phyloP scores from a whole-genome alignment of 768 basidiomycete species.

The Polyporus arcularius region DNA sequence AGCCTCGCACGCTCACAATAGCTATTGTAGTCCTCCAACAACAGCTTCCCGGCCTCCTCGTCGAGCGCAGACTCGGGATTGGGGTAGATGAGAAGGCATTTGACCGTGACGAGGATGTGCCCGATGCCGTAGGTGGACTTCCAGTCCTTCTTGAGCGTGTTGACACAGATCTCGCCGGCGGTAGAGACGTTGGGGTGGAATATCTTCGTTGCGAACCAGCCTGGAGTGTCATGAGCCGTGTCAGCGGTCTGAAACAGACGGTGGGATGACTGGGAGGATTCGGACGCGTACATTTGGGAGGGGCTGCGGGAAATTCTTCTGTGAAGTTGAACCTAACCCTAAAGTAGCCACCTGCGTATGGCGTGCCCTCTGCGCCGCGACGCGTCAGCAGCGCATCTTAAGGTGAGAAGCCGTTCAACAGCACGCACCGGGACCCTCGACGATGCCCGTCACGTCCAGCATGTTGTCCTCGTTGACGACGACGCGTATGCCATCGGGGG shows the following conservation, averaged over 20 bases:
- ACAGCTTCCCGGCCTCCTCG: conserved; percentile 91
- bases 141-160: conserved; percentile 98
- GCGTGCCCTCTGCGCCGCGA: conserved; percentile 53
- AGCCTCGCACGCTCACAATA: conserved; percentile 86
- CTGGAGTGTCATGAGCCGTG: conserved; percentile 38
- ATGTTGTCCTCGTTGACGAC: conserved; percentile 87
- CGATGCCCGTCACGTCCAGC: conserved; percentile 82
- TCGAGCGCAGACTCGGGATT: conserved; percentile 96
- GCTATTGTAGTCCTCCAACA: conserved; percentile 86
- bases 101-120: conserved; percentile 90
- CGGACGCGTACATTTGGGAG: conserved; percentile 80
- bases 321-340: conserved; percentile 84
- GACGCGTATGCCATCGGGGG: conserved; percentile 92
- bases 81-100: conserved; percentile 94
- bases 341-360: conserved; percentile 74
- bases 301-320: conserved; percentile 90
- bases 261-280: background rate
- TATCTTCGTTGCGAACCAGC: conserved; percentile 91
- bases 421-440: conserved; percentile 83
- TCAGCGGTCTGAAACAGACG: background rate
- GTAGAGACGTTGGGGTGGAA: conserved; percentile 96
- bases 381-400: conserved; percentile 13
- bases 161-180: conserved; percentile 92
- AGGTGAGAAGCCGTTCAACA: background rate
- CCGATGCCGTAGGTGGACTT: conserved; percentile 87